Percentiles rank a stretch among this genome's conserved stretches.
These are phyloP conservation scores for Aspergillus fructus DNA, from an alignment of 2,329 filamentous ascomycete genomes.

Conservation along the genomic window DNA sequence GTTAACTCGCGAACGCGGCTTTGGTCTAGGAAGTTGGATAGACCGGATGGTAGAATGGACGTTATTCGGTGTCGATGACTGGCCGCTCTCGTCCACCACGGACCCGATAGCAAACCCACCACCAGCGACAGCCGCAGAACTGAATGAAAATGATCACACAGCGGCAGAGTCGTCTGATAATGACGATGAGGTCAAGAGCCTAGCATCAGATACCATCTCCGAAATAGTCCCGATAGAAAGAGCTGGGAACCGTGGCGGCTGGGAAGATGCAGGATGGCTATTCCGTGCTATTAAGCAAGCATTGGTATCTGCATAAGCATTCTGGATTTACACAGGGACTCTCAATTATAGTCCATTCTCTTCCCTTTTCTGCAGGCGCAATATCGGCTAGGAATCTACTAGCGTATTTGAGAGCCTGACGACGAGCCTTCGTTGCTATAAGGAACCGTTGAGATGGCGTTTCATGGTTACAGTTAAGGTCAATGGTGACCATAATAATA, in stretches of 20 bases:
- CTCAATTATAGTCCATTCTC: too few relatives aligned
- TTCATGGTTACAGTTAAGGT: too few relatives aligned
- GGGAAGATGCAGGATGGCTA: constrained; percentile 60
- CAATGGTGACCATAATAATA: not conserved
- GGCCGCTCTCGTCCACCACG: constrained; percentile 20
- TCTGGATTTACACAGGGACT: not conserved
- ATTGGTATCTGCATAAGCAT: constrained; percentile 19
- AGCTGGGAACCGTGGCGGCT: constrained; percentile 46
- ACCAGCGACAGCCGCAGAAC: not conserved
- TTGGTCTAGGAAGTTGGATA: constrained; percentile 57
- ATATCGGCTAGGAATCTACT: too few relatives aligned
- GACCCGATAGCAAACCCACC: not conserved
- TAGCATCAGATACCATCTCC: constrained; percentile 22
- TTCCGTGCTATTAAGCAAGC: constrained; percentile 50
- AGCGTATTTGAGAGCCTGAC: too few relatives aligned
- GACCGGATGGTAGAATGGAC: constrained; percentile 60
- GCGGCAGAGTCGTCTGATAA: constrained; percentile 16
- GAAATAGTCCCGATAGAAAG: constrained; percentile 33
- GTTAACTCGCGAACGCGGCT: constrained; percentile 52
- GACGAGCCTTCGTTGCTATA: too few relatives aligned
- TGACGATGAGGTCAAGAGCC: not conserved
- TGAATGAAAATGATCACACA: constrained; percentile 3
- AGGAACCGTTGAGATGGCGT: too few relatives aligned
- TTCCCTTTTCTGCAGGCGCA: too few relatives aligned
- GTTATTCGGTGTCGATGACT: constrained; percentile 54